phyloP scores from a whole-genome alignment of 257 asterid genomes.

The Perilla frutescens region DNA sequence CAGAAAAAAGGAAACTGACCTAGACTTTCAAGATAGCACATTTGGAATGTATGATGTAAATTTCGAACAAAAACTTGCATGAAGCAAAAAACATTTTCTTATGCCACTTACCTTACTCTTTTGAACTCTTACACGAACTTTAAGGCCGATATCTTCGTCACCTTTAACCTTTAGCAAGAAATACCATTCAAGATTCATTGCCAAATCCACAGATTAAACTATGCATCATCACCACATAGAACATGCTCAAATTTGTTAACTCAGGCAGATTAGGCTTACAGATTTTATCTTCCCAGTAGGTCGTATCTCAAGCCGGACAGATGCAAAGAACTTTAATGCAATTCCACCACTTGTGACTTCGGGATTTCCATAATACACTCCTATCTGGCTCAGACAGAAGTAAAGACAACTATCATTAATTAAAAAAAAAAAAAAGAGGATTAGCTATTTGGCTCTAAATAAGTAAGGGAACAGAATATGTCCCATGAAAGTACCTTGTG shows the following conservation, averaged over 20 bases:
- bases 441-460: slow-evolving; percentile 21
- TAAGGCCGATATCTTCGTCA: slow-evolving; percentile 93
- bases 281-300: slow-evolving; percentile 96
- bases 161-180: slow-evolving; percentile 68
- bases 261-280: slow-evolving; percentile 55
- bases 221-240: slow-evolving; percentile 11
- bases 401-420: too few species aligned
- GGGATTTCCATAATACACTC: slow-evolving; percentile 96
- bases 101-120: slow-evolving; percentile 78
- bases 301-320: slow-evolving; percentile 98
- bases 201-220: slow-evolving; percentile 14
- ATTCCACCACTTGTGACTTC: slow-evolving; percentile 99
- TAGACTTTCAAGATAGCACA: slow-evolving; percentile 14
- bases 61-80: neutral
- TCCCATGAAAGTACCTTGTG: slow-evolving; percentile 69
- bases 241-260: slow-evolving; percentile 1
- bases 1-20: neutral
- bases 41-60: neutral
- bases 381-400: slow-evolving; percentile 66
- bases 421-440: too few species aligned
- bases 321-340: slow-evolving; percentile 97
- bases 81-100: neutral
- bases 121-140: slow-evolving; percentile 98
- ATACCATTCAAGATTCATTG: slow-evolving; percentile 28
- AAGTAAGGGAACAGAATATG: slow-evolving; percentile 9